Evolutionary conservation across 2,329 filamentous ascomycete species (phyloP).

Genomic region (Leptographium radiaticola): DNA sequence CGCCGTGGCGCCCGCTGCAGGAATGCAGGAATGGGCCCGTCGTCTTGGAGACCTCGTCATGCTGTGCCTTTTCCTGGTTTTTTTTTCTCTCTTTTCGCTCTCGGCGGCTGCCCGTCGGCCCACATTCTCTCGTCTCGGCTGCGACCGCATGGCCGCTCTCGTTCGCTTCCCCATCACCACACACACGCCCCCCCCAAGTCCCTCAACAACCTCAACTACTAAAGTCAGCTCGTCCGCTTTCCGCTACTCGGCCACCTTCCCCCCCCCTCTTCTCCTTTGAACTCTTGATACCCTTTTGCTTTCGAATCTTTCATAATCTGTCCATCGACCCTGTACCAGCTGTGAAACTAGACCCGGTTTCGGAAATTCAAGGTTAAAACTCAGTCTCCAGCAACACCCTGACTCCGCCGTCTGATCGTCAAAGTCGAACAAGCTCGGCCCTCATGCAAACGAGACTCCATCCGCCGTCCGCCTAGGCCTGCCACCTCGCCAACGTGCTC

Average conservation of each 20-base stretch:
- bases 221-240: background rate
- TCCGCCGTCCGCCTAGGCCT: background rate
- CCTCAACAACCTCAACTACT: background rate
- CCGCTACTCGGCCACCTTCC: background rate
- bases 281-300: background rate
- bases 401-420: slow-evolving; percentile 21
- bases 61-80: too few species aligned
- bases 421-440: slow-evolving; percentile 8
- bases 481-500: background rate
- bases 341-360: slow-evolving; percentile 29
- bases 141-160: background rate
- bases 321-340: slow-evolving; percentile 14
- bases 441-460: slow-evolving; percentile 3
- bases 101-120: background rate
- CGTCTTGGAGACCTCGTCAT: too few species aligned
- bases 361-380: slow-evolving; percentile 16
- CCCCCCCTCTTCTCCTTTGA: background rate
- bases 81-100: background rate
- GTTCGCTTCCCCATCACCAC: too few species aligned
- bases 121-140: background rate
- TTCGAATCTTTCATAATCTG: too few species aligned
- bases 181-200: too few species aligned
- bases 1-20: background rate
- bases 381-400: slow-evolving; percentile 20
- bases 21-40: background rate